phyloP scores from a whole-genome alignment of 2,329 filamentous ascomycete species.

The Colletotrichum endophyticum region DNA sequence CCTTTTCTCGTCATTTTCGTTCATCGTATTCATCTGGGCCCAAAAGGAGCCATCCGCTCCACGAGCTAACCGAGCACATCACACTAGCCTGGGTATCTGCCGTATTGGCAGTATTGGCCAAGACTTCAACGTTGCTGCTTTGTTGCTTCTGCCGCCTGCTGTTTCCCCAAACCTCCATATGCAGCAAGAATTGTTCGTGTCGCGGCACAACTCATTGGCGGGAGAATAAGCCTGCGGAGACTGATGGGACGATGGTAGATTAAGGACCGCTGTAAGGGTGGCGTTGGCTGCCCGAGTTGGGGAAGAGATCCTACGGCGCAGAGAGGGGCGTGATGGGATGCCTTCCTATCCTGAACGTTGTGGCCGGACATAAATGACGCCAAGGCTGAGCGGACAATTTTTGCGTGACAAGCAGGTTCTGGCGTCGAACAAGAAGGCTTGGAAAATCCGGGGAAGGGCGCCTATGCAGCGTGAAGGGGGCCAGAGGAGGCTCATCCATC shows the following conservation, averaged over 20 bases:
- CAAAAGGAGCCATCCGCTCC: neutral
- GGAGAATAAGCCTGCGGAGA: conserved; percentile 6
- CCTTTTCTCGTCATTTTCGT: neutral
- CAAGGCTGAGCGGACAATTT: neutral
- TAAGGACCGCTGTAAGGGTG: neutral
- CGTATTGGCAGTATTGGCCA: neutral
- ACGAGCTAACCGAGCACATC: neutral
- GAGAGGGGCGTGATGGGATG: conserved; percentile 3
- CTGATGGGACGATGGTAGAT: conserved; percentile 8
- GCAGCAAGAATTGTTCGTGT: neutral
- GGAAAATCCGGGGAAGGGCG: conserved; percentile 1
- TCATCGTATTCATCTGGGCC: neutral
- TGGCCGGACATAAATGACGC: conserved; percentile 2
- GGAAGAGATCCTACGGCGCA: conserved; percentile 3
- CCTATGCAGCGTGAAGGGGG: neutral
- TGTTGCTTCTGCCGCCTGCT: neutral
- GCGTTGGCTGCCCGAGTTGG: neutral
- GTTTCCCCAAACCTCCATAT: neutral
- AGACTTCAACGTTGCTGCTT: neutral
- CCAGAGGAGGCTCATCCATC: neutral
- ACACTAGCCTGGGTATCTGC: neutral
- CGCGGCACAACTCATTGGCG: neutral
- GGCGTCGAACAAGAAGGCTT: neutral
- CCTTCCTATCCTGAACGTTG: neutral
- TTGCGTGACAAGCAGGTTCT: neutral